Conservation (phyloP, 805 yeast genomes). For the Saccharomycopsis javanensis region DNA sequence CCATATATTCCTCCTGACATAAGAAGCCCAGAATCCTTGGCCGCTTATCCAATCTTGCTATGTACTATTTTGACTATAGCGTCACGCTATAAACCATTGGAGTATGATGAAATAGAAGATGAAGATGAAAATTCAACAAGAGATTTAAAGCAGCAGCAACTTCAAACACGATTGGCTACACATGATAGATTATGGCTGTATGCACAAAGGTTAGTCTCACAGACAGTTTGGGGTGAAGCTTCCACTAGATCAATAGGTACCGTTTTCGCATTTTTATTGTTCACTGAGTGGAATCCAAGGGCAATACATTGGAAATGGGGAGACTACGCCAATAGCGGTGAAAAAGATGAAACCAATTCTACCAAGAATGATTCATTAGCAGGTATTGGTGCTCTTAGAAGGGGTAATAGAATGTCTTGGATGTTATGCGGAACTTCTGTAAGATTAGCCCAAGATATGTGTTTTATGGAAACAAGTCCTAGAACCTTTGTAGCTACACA, state of each 20-base stretch:
- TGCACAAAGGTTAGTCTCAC: conserved; percentile 71
- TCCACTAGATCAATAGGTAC: conserved; percentile 82
- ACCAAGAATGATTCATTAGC: conserved; percentile 36
- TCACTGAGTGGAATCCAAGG: conserved; percentile 93
- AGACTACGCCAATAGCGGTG: conserved; percentile 57
- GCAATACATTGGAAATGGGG: conserved; percentile 86
- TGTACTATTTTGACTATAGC: conserved; percentile 77
- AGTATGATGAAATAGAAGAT: not conserved
- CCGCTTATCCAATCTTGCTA: conserved; percentile 70
- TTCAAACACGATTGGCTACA: conserved; percentile 38
- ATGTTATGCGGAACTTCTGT: conserved; percentile 85
- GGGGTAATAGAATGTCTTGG: conserved; percentile 89
- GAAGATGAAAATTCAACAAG: not conserved
- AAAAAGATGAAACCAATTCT: conserved; percentile 10
- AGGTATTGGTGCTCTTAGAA: conserved; percentile 74
- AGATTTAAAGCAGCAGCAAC: not conserved
- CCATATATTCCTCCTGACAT: conserved; percentile 76
- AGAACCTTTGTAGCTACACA: conserved; percentile 77
- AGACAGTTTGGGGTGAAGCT: conserved; percentile 91
- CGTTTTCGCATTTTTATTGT: conserved; percentile 68
- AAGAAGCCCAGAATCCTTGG: conserved; percentile 53
- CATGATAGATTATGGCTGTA: conserved; percentile 80
- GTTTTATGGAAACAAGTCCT: conserved; percentile 63
- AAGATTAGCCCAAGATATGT: conserved; percentile 78
- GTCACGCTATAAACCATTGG: conserved; percentile 62